Conservation (phyloP, 768 basidiomycete genomes). For the Hericium rajendrae region DNA sequence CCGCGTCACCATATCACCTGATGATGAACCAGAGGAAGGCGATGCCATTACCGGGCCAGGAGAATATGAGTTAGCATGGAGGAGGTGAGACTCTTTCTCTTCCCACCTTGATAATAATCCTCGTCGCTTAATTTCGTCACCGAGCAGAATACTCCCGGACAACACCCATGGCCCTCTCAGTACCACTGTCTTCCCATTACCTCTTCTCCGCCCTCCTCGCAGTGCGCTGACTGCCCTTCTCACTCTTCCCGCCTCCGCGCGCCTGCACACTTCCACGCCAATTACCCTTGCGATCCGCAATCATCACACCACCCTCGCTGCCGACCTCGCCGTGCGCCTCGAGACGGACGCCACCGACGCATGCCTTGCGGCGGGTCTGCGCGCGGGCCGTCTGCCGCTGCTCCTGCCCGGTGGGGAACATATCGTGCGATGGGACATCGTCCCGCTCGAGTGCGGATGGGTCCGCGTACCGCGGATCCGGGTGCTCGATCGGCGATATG, state of each 20-base stretch:
- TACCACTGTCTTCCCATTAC: constrained; percentile 48
- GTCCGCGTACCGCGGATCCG: constrained; percentile 51
- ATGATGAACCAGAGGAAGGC: constrained; percentile 28
- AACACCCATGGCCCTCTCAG: constrained; percentile 36
- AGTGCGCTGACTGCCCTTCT: constrained; percentile 62
- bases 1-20: constrained; percentile 36
- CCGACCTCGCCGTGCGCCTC: constrained; percentile 60
- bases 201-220: constrained; percentile 47
- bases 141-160: constrained; percentile 34
- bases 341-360: constrained; percentile 58
- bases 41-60: constrained; percentile 41
- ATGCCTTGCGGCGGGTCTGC: constrained; percentile 77
- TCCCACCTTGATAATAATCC: constrained; percentile 1
- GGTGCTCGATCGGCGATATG: constrained; percentile 39
- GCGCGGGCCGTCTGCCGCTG: constrained; percentile 55
- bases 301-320: constrained; percentile 49
- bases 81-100: constrained; percentile 33
- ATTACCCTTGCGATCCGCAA: constrained; percentile 59
- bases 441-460: constrained; percentile 69
- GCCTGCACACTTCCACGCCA: constrained; percentile 49
- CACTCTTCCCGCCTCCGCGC: constrained; percentile 49
- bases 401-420: constrained; percentile 70
- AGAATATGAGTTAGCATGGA: constrained; percentile 53
- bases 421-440: constrained; percentile 52
- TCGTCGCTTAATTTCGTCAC: background rate